Evolutionary conservation across 1,139 yeast species (phyloP), one percentile per base, ranked within the genome.

Genomic region (Hemisphaericaspora xylofermentans): DNA sequence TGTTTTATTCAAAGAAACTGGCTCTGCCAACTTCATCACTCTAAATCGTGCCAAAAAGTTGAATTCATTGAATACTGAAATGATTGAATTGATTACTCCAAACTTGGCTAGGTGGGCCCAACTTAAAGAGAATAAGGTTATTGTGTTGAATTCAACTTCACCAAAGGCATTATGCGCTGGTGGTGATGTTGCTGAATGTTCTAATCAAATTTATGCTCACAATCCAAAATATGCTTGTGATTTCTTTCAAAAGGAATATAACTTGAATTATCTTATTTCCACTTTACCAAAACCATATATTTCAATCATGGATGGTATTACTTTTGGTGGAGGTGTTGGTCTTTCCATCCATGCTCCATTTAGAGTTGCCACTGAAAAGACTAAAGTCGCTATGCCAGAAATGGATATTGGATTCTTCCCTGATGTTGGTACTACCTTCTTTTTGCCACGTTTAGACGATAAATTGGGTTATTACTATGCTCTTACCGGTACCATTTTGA

Each of bases 311-410:
- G 84, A 93, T 58, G 98, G 98, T 24, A 88, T 93, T 55, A 88
- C 94, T 29, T 88, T 93, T 96, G 98, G 98, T 43, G 98, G 98
- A 41, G 98, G 98, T 53, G 96, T 88, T 33, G 98, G 98, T 3
- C 70, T 93, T 42, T 76, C 93, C 0, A 84, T 88, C 33, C 98
- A 94, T 63, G 86, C 91, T n/a, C 95, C 97, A 2, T 91, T 91
- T 72, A 79, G 98, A 58, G 72, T 93, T 37, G 95, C 94, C 10
- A 88, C 96, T 29, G 98, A 93, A 56, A 78, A 78, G 56, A 91
- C 98, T 15, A 76, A 83, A 58, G 78, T 91, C 66, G 96, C 98
- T 46, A 94, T 93, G 98, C 98, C 98, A 5, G 98, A 93, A 64
- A 85, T 94, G 75, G 93, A 88, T 54, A 93, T 94, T 60, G 99